These are phyloP conservation scores for Venturia effusa DNA, from an alignment of 2,329 filamentous ascomycete species.

Conservation along the genomic window DNA sequence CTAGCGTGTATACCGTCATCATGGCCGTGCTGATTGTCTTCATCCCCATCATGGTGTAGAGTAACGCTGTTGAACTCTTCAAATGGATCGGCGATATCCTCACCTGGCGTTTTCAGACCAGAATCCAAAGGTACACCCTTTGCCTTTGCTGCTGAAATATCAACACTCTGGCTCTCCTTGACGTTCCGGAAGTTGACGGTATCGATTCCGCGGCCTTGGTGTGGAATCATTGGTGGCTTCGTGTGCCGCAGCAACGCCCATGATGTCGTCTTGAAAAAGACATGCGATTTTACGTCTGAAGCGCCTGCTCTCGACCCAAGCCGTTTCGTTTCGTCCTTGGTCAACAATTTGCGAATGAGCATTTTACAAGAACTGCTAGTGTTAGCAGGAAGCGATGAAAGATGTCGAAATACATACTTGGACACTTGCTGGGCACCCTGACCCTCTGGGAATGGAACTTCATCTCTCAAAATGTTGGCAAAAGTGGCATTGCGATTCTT, in stretches of 20 bases:
- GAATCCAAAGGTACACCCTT: slow-evolving; percentile 73
- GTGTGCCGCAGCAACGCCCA: slow-evolving; percentile 96
- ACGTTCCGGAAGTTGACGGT: slow-evolving; percentile 97
- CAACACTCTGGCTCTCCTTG: slow-evolving; percentile 92
- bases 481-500: slow-evolving; percentile 98
- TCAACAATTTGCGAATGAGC: slow-evolving; percentile 87
- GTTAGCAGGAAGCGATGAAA: slow-evolving; percentile 21
- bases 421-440: slow-evolving; percentile 74
- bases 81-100: slow-evolving; percentile 78
- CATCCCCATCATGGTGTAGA: slow-evolving; percentile 89
- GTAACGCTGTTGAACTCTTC: slow-evolving; percentile 99
- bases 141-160: slow-evolving; percentile 51
- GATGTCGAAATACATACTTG: slow-evolving; percentile 54
- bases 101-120: slow-evolving; percentile 73
- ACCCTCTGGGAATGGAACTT: slow-evolving; percentile 91
- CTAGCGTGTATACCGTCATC: background rate
- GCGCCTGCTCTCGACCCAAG: slow-evolving; percentile 89
- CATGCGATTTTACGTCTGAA: slow-evolving; percentile 90
- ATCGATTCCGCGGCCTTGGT: slow-evolving; percentile 81
- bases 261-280: slow-evolving; percentile 91
- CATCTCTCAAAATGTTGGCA: slow-evolving; percentile 90
- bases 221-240: slow-evolving; percentile 94
- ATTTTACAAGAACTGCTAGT: slow-evolving; percentile 77
- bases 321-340: slow-evolving; percentile 93
- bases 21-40: slow-evolving; percentile 23